Conservation (phyloP, 78 protist genomes). For the Guillardia theta region DNA sequence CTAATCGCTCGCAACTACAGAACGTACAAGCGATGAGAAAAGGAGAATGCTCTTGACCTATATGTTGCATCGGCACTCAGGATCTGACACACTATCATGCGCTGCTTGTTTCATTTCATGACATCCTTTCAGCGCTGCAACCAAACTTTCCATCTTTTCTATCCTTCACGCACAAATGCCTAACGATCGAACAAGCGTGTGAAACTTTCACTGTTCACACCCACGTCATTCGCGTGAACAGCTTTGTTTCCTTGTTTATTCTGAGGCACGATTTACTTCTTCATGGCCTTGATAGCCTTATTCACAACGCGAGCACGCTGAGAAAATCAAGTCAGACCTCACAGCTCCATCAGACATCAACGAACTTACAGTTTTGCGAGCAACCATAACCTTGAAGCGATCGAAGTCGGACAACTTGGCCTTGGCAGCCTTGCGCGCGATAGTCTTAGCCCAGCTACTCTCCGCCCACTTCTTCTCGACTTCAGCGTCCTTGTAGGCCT, state of each 20-base stretch:
- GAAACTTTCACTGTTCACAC: too few relatives aligned
- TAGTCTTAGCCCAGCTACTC: conserved; percentile 17
- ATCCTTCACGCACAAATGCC: background rate
- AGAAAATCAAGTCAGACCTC: background rate
- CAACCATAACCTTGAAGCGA: conserved; percentile 28
- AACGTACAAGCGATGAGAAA: too few relatives aligned
- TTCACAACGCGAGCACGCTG: conserved; percentile 14
- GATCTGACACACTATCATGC: too few relatives aligned
- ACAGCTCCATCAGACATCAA: background rate
- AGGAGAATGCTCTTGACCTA: too few relatives aligned
- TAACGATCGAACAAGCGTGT: background rate
- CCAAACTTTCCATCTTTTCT: background rate
- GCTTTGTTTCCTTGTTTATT: background rate
- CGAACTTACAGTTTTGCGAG: background rate
- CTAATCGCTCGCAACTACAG: too few relatives aligned
- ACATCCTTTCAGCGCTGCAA: background rate
- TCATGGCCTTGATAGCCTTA: background rate
- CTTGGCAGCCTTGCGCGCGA: conserved; percentile 38
- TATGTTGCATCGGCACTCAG: too few relatives aligned
- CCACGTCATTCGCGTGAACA: too few relatives aligned
- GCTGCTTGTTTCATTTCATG: too few relatives aligned
- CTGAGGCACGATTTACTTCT: background rate
- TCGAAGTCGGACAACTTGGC: background rate
- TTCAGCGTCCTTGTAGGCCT: conserved; percentile 7
- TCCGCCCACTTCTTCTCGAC: background rate